Evolutionary conservation across 2,329 filamentous ascomycete genomes (phyloP).

Genomic region (Dactylella cylindrospora): DNA sequence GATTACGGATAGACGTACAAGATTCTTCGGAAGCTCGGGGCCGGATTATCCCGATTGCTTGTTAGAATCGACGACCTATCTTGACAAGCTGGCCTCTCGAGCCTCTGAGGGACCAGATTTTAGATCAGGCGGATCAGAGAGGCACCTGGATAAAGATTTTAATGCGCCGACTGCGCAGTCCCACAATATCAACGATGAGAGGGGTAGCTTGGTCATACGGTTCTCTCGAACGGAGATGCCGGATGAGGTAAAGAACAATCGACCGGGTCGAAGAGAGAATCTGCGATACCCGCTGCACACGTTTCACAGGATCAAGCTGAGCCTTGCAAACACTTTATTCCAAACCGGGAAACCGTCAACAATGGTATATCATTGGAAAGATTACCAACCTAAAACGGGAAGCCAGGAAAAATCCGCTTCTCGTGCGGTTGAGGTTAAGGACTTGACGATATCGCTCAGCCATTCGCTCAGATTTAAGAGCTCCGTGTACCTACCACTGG

Average conservation of each 20-base stretch:
- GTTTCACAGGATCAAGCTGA: too few relatives aligned
- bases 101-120: too few relatives aligned
- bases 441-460: constrained; percentile 5
- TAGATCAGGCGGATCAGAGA: too few relatives aligned
- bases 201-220: too few relatives aligned
- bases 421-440: too few relatives aligned
- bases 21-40: neutral
- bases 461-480: constrained; percentile 5
- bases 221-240: too few relatives aligned
- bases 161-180: too few relatives aligned
- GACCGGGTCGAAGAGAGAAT: too few relatives aligned
- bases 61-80: neutral
- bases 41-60: neutral
- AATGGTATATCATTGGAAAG: constrained; percentile 52
- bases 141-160: too few relatives aligned
- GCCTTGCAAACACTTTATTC: constrained; percentile 74
- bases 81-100: neutral
- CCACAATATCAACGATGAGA: constrained; percentile 7
- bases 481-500: constrained; percentile 55
- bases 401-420: neutral
- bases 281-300: too few relatives aligned
- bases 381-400: neutral
- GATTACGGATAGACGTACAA: constrained; percentile 2
- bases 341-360: constrained; percentile 67
- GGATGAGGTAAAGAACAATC: too few relatives aligned